A percentile compares a stretch with the other conserved stretches of the same genome.
phyloP scores from a whole-genome alignment of 2,329 filamentous ascomycete genomes.

The Mycosphaerella sp. region DNA sequence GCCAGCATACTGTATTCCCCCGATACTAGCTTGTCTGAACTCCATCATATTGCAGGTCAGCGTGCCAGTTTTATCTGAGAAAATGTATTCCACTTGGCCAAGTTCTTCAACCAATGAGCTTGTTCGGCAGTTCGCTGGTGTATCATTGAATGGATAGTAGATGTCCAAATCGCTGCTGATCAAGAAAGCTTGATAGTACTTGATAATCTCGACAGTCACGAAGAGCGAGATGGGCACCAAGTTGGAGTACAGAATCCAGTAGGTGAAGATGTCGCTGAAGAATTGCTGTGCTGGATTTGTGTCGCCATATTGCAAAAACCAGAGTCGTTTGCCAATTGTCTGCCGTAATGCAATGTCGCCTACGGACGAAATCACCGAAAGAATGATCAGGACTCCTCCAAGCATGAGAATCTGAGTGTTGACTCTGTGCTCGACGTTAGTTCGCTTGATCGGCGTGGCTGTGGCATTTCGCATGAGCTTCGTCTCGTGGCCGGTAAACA shows the following conservation, averaged over 20 bases:
- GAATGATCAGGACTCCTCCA: slow-evolving; percentile 70
- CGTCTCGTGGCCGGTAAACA: slow-evolving; percentile 96
- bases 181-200: slow-evolving; percentile 95
- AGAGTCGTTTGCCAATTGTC: slow-evolving; percentile 55
- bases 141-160: slow-evolving; percentile 93
- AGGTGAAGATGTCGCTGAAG: slow-evolving; percentile 90
- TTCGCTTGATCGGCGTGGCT: slow-evolving; percentile 94
- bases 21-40: slow-evolving; percentile 91
- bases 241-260: slow-evolving; percentile 97
- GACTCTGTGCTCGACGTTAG: slow-evolving; percentile 87
- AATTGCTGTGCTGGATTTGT: slow-evolving; percentile 71
- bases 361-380: slow-evolving; percentile 85
- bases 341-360: slow-evolving; percentile 79
- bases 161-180: slow-evolving; percentile 98
- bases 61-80: slow-evolving; percentile 96
- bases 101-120: slow-evolving; percentile 95
- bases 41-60: slow-evolving; percentile 99
- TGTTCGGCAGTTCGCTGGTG: slow-evolving; percentile 89
- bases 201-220: slow-evolving; percentile 94
- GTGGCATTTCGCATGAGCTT: slow-evolving; percentile 99
- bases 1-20: slow-evolving; percentile 87
- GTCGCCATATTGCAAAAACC: slow-evolving; percentile 64
- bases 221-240: slow-evolving; percentile 96
- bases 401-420: slow-evolving; percentile 91
- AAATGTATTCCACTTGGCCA: slow-evolving; percentile 97